Evolutionary conservation across 306 rosid genomes (phyloP), one percentile per base, ranked within the genome.

Genomic region (Castanopsis chinensis): DNA sequence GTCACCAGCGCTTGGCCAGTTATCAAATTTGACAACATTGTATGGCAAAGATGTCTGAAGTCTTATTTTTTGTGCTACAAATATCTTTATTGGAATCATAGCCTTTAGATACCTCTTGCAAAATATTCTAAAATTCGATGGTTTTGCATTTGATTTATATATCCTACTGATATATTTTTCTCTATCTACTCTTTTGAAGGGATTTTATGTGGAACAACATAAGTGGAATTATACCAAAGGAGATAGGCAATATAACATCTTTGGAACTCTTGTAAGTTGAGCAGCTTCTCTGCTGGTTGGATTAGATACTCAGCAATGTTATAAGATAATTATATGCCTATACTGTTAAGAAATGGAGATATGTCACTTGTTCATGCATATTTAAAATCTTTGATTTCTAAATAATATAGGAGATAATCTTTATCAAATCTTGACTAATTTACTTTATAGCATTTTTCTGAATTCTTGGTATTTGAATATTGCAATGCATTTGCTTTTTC

Each of bases 131-230:
- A 55, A 23, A 72, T n/a, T 7, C 41, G 30, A 15, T 28, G 51
- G 30, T 76, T 20, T 27, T 59, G 59, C 13, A n/a, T 49, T 28
- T 60, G 71, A 53, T 70, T 68, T 79, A 23, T 33, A 20, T 55
- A 68, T 63, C 27, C 53, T 1, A 79, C 71, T 82, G 76, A 80
- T 59, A 19, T 28, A 45, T 30, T 7, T 35, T 80, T 35, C 30
- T 63, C 20, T 17, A 2, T 61, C 5, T 69, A 27, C 27, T 51
- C 74, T 5, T 33, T 23, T 53, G 20, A 33, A 88, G 91, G 89
- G 91, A 88, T 78, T 88, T 88, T 72, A 88, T 88, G 91, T 88
- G 91, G 91, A 88, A 86, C 73, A 0, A 71, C 0, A 70, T 88
- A 76, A 81, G 43, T 81, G 91, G 91, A 54, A 84, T 72, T 37